These are phyloP conservation scores for Penicillium chermesinum DNA, from an alignment of 495 filamentous ascomycete species.

Conservation along the genomic window DNA sequence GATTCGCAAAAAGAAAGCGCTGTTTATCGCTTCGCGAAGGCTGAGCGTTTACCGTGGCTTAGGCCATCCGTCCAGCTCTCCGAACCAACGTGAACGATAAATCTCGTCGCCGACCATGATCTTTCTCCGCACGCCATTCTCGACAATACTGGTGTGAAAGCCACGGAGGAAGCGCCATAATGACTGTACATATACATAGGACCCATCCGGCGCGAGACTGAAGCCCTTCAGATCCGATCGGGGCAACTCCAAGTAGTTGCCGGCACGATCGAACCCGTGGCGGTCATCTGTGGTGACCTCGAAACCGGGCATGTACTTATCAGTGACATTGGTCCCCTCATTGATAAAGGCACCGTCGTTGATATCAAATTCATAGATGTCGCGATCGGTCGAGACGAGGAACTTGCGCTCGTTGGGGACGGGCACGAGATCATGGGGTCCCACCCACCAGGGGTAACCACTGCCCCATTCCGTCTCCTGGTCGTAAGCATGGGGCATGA, in stretches of 20 bases:
- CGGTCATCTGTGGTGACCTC: constrained; percentile 25
- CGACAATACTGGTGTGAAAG: constrained; percentile 24
- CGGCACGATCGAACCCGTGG: constrained; percentile 17
- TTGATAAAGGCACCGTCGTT: not conserved
- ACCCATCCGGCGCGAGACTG: constrained; percentile 24
- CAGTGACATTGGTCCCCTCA: constrained; percentile 12
- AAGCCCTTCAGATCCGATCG: constrained; percentile 26
- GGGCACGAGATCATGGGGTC: not conserved
- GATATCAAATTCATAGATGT: not conserved
- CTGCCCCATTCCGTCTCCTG: constrained; percentile 24
- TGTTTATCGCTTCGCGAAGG: not conserved
- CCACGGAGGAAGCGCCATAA: constrained; percentile 20
- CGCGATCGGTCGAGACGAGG: not conserved
- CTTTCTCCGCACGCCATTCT: constrained; percentile 13
- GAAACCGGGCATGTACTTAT: constrained; percentile 24
- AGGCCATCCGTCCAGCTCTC: constrained; percentile 28
- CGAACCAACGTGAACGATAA: constrained; percentile 28
- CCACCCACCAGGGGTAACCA: constrained; percentile 15
- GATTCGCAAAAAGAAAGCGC: not conserved
- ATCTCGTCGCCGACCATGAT: constrained; percentile 26
- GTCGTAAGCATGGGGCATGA: constrained; percentile 10
- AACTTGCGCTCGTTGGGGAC: not conserved
- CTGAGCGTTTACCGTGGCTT: constrained; percentile 16
- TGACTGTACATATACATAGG: constrained; percentile 25
- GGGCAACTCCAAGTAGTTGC: constrained; percentile 20